These are phyloP conservation scores for Boletus rex-veris DNA, from an alignment of 768 basidiomycete species.

Conservation along the genomic window DNA sequence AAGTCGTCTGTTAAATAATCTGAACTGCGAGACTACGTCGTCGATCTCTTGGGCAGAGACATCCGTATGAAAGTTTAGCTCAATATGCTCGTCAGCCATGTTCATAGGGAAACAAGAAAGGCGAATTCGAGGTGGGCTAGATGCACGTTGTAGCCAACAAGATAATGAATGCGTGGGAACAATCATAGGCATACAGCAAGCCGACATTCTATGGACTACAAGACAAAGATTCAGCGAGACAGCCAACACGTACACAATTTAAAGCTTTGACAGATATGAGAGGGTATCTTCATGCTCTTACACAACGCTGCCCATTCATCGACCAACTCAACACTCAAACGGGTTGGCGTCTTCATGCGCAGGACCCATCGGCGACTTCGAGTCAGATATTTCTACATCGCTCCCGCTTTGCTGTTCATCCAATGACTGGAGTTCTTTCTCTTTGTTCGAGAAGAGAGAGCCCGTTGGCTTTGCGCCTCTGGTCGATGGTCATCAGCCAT, in stretches of 20 bases:
- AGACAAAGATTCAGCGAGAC: conserved; percentile 30
- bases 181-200: conserved; percentile 20
- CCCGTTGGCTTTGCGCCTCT: conserved; percentile 62
- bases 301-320: conserved; percentile 14
- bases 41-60: conserved; percentile 30
- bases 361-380: conserved; percentile 22
- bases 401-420: conserved; percentile 34
- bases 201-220: conserved; percentile 23
- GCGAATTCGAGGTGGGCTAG: not conserved
- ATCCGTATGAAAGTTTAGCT: conserved; percentile 1
- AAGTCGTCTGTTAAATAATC: conserved; percentile 22
- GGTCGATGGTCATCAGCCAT: conserved; percentile 1
- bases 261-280: conserved; percentile 24
- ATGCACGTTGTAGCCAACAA: conserved; percentile 9
- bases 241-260: conserved; percentile 13
- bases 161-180: conserved; percentile 26
- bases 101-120: not conserved
- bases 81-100: conserved; percentile 24
- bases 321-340: conserved; percentile 39
- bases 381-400: conserved; percentile 39
- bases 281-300: conserved; percentile 27
- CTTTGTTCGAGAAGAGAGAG: conserved; percentile 47
- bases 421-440: conserved; percentile 31
- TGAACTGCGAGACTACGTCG: conserved; percentile 30
- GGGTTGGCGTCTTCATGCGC: conserved; percentile 68